Evolutionary conservation across 441 rosid species (phyloP).

Genomic region (Omphalea diandra): DNA sequence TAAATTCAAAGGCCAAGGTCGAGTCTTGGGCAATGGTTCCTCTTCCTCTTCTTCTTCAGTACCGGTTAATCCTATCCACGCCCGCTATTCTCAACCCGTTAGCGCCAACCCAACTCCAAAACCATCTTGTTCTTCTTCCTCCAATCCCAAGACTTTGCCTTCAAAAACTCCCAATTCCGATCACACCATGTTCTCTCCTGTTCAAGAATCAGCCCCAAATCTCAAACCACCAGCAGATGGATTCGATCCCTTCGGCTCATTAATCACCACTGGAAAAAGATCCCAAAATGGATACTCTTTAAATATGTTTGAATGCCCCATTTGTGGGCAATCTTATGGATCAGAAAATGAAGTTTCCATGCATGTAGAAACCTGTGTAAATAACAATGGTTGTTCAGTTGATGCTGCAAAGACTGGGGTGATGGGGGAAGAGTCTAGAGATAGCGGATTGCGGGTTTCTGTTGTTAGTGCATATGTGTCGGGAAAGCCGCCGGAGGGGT

Average conservation of each 20-base stretch:
- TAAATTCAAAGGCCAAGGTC: constrained; percentile 53
- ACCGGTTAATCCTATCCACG: constrained; percentile 44
- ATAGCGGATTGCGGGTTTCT: constrained; percentile 44
- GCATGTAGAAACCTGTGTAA: constrained; percentile 74
- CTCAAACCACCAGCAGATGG: constrained; percentile 45
- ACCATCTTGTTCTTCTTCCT: constrained; percentile 34
- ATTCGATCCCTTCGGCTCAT: constrained; percentile 66
- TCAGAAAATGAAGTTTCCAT: constrained; percentile 73
- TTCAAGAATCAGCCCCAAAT: constrained; percentile 26
- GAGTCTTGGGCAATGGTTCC: constrained; percentile 64
- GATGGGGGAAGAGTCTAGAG: constrained; percentile 16
- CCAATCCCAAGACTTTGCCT: constrained; percentile 37
- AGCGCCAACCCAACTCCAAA: constrained; percentile 33
- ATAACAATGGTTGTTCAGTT: constrained; percentile 5
- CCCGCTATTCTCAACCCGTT: constrained; percentile 38
- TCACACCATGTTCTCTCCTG: constrained; percentile 26
- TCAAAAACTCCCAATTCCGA: constrained; percentile 35
- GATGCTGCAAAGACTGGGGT: no score
- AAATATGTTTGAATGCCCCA: constrained; percentile 68
- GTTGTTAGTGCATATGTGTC: constrained; percentile 59
- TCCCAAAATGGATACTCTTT: constrained; percentile 71
- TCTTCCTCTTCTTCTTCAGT: constrained; percentile 60
- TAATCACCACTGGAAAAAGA: constrained; percentile 74
- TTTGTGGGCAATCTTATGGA: constrained; percentile 53
- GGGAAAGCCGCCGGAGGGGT: constrained; percentile 55